Percentiles rank a stretch among this genome's conserved stretches.
These are phyloP conservation scores for Penicillium flavigenum DNA, from an alignment of 495 filamentous ascomycete genomes.

Conservation along the genomic window DNA sequence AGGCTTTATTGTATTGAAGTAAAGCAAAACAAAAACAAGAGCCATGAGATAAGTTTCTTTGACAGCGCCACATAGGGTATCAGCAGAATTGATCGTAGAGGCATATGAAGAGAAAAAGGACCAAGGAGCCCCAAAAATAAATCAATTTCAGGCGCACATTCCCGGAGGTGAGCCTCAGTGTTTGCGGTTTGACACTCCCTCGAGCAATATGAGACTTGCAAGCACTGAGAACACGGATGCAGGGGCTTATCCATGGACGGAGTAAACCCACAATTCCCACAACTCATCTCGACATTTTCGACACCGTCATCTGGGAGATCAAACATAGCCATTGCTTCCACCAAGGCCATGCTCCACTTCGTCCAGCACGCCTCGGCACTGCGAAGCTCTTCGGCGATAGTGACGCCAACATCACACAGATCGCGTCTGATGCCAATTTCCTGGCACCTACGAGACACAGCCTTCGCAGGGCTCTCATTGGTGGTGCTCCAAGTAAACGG, in stretches of 20 bases:
- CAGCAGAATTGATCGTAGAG: neutral
- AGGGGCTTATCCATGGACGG: constrained; percentile 7
- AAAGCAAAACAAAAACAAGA: neutral
- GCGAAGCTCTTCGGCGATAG: neutral
- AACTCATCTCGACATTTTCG: constrained; percentile 6
- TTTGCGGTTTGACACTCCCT: too few relatives aligned
- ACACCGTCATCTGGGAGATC: constrained; percentile 5
- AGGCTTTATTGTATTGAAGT: neutral
- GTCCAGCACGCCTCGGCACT: neutral
- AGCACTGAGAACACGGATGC: constrained; percentile 9
- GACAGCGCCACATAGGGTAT: neutral
- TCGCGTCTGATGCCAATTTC: constrained; percentile 6
- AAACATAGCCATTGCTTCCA: neutral
- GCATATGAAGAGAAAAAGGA: neutral
- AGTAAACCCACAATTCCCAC: constrained; percentile 15
- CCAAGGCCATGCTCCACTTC: neutral
- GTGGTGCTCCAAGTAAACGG: constrained; percentile 8
- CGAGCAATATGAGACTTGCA: neutral
- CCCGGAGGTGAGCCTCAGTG: neutral
- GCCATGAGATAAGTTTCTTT: neutral
- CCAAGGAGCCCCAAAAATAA: neutral
- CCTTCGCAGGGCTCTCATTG: constrained; percentile 1
- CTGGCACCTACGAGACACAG: constrained; percentile 1
- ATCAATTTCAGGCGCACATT: neutral
- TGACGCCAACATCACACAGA: constrained; percentile 3